Conservation (phyloP, 2,329 filamentous ascomycete genomes). For the Cladosporium sp. region DNA sequence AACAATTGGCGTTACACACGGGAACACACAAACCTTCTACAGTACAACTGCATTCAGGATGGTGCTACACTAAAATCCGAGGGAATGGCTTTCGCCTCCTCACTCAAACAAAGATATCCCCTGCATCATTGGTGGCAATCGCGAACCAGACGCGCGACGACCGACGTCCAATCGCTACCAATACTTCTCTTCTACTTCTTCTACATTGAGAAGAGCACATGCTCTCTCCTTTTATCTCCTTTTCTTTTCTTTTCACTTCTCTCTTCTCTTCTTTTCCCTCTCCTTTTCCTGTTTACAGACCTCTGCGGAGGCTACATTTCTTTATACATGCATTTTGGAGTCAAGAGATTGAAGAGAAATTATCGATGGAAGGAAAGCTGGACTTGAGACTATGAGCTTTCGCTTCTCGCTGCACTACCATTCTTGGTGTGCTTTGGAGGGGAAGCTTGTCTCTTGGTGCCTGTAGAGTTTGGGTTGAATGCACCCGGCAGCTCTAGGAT, state of each 20-base stretch:
- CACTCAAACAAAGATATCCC: slow-evolving; percentile 5
- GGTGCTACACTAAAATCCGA: not conserved
- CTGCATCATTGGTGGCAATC: slow-evolving; percentile 10
- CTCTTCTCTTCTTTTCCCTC: not conserved
- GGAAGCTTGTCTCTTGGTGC: slow-evolving; percentile 1
- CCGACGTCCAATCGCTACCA: slow-evolving; percentile 11
- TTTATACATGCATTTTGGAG: slow-evolving; percentile 1
- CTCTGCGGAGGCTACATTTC: not conserved
- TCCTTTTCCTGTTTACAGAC: not conserved
- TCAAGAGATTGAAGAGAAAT: not conserved
- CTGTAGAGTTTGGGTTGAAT: slow-evolving; percentile 2
- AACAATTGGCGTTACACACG: not conserved
- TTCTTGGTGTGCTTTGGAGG: not conserved
- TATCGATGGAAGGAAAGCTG: slow-evolving; percentile 4
- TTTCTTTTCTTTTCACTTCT: not conserved
- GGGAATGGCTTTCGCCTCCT: slow-evolving; percentile 5
- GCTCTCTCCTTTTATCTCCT: not conserved
- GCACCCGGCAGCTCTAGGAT: not conserved
- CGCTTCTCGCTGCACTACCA: not conserved
- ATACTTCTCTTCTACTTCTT: not conserved
- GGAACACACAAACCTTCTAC: not conserved
- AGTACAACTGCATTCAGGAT: not conserved
- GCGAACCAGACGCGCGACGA: slow-evolving; percentile 18
- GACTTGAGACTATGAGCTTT: slow-evolving; percentile 1
- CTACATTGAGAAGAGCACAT: not conserved